Percentiles rank a stretch among this genome's conserved stretches.
Evolutionary conservation across 2,329 filamentous ascomycete genomes (phyloP).

Genomic region (Pseudocercospora eumusae): DNA sequence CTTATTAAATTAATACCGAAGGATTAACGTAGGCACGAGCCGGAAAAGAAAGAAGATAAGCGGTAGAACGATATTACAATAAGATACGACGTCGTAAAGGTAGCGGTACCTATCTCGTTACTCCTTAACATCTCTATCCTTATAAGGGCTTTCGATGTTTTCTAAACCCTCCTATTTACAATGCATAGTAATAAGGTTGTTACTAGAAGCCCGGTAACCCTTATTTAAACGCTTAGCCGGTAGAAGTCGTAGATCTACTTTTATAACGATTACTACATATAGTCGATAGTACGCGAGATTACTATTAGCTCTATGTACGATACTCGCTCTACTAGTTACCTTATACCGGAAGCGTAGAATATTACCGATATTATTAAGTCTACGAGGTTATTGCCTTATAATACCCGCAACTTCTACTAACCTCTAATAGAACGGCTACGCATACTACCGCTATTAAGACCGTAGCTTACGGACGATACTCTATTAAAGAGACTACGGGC

Average conservation of each 20-base stretch:
- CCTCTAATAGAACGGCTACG: background rate
- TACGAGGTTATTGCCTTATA: background rate
- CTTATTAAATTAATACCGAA: background rate
- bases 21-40: background rate
- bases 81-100: background rate
- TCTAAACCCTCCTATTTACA: background rate
- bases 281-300: background rate
- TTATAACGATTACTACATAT: background rate
- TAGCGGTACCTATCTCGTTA: background rate
- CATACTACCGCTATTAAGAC: background rate
- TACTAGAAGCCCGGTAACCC: background rate
- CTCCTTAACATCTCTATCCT: background rate
- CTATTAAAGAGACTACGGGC: too few relatives aligned
- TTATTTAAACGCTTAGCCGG: background rate
- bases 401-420: background rate
- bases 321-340: too few relatives aligned
- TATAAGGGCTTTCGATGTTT: background rate
- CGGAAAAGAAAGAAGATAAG: background rate
- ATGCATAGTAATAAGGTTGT: background rate
- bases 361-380: background rate
- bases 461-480: background rate
- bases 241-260: background rate
- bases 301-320: background rate
- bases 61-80: background rate
- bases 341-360: too few relatives aligned